Conservation (phyloP, 2,329 filamentous ascomycete genomes). For the Colletotrichum graminicola region DNA sequence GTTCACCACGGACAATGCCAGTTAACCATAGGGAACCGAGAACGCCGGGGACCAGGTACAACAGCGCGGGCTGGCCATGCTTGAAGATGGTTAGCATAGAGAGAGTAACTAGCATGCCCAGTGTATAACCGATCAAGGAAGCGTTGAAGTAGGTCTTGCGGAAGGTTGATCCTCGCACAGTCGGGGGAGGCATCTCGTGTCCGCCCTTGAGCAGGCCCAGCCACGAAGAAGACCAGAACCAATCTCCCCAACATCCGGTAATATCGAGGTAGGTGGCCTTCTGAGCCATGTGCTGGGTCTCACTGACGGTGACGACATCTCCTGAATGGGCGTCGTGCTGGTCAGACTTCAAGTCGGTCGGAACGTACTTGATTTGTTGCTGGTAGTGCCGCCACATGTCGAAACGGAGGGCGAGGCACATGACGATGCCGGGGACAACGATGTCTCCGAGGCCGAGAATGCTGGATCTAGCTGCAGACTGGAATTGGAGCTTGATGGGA, state of each 20-base stretch:
- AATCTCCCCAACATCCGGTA: slow-evolving; percentile 84
- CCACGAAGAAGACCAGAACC: slow-evolving; percentile 76
- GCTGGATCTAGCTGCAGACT: slow-evolving; percentile 72
- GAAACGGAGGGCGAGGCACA: slow-evolving; percentile 89
- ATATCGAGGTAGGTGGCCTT: slow-evolving; percentile 67
- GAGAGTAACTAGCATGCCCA: slow-evolving; percentile 83
- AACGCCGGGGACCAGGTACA: slow-evolving; percentile 93
- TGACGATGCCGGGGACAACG: slow-evolving; percentile 90
- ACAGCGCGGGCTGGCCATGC: slow-evolving; percentile 88
- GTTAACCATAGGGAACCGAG: slow-evolving; percentile 81
- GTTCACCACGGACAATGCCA: slow-evolving; percentile 77
- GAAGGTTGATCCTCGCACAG: slow-evolving; percentile 67
- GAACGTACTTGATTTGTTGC: slow-evolving; percentile 67
- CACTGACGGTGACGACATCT: slow-evolving; percentile 51
- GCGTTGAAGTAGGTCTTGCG: slow-evolving; percentile 88
- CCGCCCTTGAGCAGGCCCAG: slow-evolving; percentile 44
- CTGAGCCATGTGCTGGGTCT: slow-evolving; percentile 55
- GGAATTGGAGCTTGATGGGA: slow-evolving; percentile 90
- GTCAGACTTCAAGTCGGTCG: slow-evolving; percentile 52
- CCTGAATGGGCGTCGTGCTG: slow-evolving; percentile 50
- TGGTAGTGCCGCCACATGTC: slow-evolving; percentile 89
- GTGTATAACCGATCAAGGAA: slow-evolving; percentile 79
- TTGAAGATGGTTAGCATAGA: slow-evolving; percentile 81
- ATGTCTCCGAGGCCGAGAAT: slow-evolving; percentile 97
- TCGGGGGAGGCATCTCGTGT: slow-evolving; percentile 46